phyloP scores from a whole-genome alignment of 139 green algal genomes.

The Coelastrella sp. region DNA sequence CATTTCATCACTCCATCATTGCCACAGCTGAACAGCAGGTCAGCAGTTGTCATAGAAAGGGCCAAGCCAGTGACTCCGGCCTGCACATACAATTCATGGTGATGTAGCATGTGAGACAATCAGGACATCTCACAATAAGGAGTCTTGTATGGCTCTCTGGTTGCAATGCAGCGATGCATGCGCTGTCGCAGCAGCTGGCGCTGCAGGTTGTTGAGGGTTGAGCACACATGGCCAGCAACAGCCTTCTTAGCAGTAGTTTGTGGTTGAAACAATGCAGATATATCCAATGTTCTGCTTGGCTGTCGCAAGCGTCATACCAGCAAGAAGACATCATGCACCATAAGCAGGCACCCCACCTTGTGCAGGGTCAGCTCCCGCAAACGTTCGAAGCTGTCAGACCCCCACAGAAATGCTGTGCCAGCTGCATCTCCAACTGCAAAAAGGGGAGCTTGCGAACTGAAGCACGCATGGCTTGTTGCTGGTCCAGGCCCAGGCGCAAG shows the following conservation, averaged over 20 bases:
- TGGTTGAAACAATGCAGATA: too few relatives aligned
- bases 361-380: neutral
- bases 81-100: neutral
- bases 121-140: too few relatives aligned
- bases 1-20: neutral
- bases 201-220: too few relatives aligned
- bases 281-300: too few relatives aligned
- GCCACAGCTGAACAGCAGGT: conserved; percentile 36
- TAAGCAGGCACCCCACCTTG: neutral
- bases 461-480: neutral
- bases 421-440: conserved; percentile 6
- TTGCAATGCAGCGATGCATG: too few relatives aligned
- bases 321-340: too few relatives aligned
- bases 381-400: neutral
- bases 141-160: too few relatives aligned
- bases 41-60: neutral
- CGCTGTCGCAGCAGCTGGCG: too few relatives aligned
- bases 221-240: too few relatives aligned
- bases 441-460: neutral
- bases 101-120: too few relatives aligned
- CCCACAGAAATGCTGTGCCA: conserved; percentile 29
- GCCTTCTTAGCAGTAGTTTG: too few relatives aligned
- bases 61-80: conserved; percentile 25
- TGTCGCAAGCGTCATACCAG: too few relatives aligned
- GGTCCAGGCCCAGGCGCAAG: neutral